Evolutionary conservation across 75 land plant genomes (phyloP).

Genomic region (Cunninghamia lanceolata): DNA sequence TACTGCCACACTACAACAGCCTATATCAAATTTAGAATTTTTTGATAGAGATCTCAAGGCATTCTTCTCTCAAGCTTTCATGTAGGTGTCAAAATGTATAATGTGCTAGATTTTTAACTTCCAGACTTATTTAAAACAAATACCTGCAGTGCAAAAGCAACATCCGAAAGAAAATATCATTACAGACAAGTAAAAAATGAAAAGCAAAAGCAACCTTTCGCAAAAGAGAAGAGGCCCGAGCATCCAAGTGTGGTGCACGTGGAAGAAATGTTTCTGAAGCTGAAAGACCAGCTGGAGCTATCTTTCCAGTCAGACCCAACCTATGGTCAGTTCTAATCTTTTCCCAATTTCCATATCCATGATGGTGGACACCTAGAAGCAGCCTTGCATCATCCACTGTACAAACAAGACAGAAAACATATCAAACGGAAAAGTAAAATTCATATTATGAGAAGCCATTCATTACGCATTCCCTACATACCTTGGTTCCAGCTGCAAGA

Average conservation of each 20-base stretch:
- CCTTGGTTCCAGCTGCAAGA: constrained; percentile 97
- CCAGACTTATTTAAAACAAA: neutral
- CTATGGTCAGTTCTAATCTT: constrained; percentile 77
- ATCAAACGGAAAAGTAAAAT: neutral
- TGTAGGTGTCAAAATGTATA: neutral
- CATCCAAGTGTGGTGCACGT: constrained; percentile 88
- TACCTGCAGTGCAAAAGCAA: neutral
- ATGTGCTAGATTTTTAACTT: neutral
- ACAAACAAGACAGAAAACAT: neutral
- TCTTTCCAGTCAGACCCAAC: constrained; percentile 79
- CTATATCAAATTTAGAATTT: too few relatives aligned
- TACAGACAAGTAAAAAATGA: neutral
- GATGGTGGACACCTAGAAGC: constrained; percentile 84
- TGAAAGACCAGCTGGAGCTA: constrained; percentile 89
- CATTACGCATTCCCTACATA: constrained; percentile 9
- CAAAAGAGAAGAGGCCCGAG: constrained; percentile 84
- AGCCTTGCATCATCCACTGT: constrained; percentile 98
- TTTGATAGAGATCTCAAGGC: neutral
- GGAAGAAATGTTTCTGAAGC: constrained; percentile 91
- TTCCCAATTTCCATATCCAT: constrained; percentile 99
- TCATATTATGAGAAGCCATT: neutral
- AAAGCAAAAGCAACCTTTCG: constrained; percentile 43
- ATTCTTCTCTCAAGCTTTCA: neutral
- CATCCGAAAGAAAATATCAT: neutral
- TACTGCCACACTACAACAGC: too few relatives aligned